phyloP scores from a whole-genome alignment of 805 yeast species.

The Isabelozyma gotoi region DNA sequence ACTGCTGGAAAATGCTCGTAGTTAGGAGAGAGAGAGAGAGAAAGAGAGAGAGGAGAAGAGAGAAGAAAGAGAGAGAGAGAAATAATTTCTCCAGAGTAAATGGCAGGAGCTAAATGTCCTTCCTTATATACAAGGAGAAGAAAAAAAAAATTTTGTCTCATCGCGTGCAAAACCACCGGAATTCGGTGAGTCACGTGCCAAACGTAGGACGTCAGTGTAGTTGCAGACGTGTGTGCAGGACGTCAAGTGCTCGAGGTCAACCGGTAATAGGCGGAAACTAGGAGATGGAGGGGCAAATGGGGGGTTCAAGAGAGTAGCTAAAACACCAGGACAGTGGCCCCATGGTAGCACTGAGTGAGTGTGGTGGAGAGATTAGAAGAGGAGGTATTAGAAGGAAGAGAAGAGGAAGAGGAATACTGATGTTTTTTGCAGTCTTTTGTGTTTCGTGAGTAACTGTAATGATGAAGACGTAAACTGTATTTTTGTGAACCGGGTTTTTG shows the following conservation, averaged over 20 bases:
- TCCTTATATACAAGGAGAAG: conserved; percentile 4
- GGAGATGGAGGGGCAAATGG: not conserved
- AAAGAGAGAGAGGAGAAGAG: conserved; percentile 11
- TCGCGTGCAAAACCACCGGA: not conserved
- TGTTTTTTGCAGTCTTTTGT: too few species aligned
- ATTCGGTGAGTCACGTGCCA: not conserved
- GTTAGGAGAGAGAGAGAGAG: conserved; percentile 10
- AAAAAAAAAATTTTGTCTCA: conserved; percentile 3
- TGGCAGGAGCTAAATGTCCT: not conserved
- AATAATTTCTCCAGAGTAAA: conserved; percentile 1
- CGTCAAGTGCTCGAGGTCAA: not conserved
- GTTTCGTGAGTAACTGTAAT: too few species aligned
- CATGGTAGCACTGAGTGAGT: not conserved
- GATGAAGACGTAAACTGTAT: too few species aligned
- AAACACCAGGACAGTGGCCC: too few species aligned
- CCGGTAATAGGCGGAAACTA: not conserved
- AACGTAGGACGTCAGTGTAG: not conserved
- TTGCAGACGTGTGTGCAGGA: not conserved
- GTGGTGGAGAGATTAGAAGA: not conserved
- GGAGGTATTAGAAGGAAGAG: not conserved
- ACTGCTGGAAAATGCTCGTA: not conserved
- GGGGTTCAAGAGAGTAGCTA: not conserved
- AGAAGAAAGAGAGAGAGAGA: conserved; percentile 10
- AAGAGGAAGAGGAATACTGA: too few species aligned
- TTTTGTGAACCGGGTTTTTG: too few species aligned